These are phyloP conservation scores for Toxoplasma gondii DNA, from an alignment of 169 alveolate species.

Conservation along the genomic window DNA sequence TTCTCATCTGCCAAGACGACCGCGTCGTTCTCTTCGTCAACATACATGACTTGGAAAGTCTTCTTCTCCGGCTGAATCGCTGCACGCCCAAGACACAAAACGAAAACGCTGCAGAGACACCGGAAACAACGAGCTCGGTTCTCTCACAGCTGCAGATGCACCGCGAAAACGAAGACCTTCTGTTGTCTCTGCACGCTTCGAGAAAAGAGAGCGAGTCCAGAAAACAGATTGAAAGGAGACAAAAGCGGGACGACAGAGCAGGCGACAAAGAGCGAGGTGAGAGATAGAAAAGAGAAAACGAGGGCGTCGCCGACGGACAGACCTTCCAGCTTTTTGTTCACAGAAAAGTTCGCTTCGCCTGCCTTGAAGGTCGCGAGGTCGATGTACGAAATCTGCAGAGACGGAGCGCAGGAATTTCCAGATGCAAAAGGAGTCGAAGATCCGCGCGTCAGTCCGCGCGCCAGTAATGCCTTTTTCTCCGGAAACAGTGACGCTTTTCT, in stretches of 20 bases:
- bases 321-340: conserved; percentile 42
- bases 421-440: background rate
- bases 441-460: background rate
- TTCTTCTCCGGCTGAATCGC: conserved; percentile 58
- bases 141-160: background rate
- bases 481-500: too few species aligned
- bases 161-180: background rate
- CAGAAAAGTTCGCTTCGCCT: conserved; percentile 10
- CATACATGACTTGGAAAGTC: conserved; percentile 50
- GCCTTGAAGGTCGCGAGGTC: conserved; percentile 13
- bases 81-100: background rate
- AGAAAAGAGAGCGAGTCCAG: background rate
- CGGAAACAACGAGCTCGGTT: background rate
- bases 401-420: too few species aligned
- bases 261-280: background rate
- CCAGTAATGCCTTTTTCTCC: too few species aligned
- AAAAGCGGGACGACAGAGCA: background rate
- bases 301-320: background rate
- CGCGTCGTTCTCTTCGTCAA: conserved; percentile 1
- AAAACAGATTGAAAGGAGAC: background rate
- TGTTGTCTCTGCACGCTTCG: background rate
- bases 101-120: background rate
- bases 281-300: background rate
- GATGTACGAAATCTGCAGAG: conserved; percentile 16
- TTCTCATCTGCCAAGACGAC: conserved; percentile 41